Conservation (phyloP, 257 asterid genomes). For the Galeopsis tetrahit region DNA sequence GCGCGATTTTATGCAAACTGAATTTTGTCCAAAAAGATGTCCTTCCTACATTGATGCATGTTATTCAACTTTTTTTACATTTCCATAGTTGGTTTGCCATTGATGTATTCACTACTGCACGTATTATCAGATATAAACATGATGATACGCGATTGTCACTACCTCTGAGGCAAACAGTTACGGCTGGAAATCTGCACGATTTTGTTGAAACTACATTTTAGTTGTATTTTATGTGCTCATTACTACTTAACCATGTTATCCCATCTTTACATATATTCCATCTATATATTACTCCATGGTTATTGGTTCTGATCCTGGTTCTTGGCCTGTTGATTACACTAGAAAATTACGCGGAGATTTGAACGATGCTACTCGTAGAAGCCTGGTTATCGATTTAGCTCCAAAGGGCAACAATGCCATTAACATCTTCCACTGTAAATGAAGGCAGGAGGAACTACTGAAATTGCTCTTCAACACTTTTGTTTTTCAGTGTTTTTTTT, state of each 20-base stretch:
- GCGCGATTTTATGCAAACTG: neutral
- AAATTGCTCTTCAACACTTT: neutral
- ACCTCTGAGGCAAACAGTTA: conserved; percentile 1
- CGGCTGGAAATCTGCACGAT: neutral
- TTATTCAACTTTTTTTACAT: neutral
- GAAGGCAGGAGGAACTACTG: conserved; percentile 34
- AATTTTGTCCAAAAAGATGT: too few relatives aligned
- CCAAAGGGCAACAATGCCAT: conserved; percentile 41
- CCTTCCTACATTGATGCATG: too few relatives aligned
- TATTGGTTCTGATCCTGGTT: neutral
- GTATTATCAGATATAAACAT: conserved; percentile 16
- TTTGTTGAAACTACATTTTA: neutral
- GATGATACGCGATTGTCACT: conserved; percentile 10
- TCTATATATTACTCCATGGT: too few relatives aligned
- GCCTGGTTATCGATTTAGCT: conserved; percentile 40
- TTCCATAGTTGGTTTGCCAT: neutral
- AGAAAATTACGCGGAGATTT: conserved; percentile 50
- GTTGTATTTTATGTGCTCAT: neutral
- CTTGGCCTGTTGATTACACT: conserved; percentile 48
- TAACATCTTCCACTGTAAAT: conserved; percentile 16
- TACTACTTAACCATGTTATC: too few relatives aligned
- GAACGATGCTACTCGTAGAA: conserved; percentile 43
- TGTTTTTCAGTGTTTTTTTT: neutral
- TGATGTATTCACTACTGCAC: conserved; percentile 1
- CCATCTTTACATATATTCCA: too few relatives aligned